Evolutionary conservation across 2,329 filamentous ascomycete genomes (phyloP).

Genomic region (Arthrobotrys megalospora): DNA sequence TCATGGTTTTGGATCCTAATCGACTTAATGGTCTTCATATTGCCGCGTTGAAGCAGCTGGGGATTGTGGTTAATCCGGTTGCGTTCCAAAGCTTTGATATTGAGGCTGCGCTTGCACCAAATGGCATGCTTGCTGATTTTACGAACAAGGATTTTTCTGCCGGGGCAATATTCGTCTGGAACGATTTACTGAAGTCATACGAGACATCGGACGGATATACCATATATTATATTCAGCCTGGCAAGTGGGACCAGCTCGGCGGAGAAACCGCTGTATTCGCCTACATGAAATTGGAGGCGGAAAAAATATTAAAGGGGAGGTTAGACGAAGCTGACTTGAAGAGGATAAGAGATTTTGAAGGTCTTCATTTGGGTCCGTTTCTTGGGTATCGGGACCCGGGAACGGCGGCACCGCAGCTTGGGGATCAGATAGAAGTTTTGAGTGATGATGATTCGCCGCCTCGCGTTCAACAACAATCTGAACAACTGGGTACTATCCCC

Average conservation of each 20-base stretch:
- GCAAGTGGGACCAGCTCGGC: background rate
- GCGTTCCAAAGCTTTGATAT: background rate
- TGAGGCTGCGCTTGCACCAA: background rate
- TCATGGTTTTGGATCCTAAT: background rate
- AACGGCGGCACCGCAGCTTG: too few species aligned
- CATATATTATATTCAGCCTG: background rate
- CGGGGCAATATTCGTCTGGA: background rate
- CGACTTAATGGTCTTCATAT: background rate
- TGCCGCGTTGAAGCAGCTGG: background rate
- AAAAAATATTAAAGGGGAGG: background rate
- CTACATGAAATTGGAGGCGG: background rate
- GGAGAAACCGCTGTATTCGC: background rate
- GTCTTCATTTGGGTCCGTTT: background rate
- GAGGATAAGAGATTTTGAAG: background rate
- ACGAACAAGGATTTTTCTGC: background rate
- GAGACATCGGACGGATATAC: background rate
- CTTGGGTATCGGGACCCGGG: background rate
- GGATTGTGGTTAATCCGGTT: background rate
- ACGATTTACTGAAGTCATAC: background rate
- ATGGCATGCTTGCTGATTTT: background rate
- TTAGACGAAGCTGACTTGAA: background rate
- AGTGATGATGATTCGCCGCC: too few species aligned
- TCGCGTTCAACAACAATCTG: too few species aligned
- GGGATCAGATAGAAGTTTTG: too few species aligned
- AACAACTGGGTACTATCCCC: too few species aligned